phyloP scores from a whole-genome alignment of 805 yeast species.

The Kuraishia borneana region DNA sequence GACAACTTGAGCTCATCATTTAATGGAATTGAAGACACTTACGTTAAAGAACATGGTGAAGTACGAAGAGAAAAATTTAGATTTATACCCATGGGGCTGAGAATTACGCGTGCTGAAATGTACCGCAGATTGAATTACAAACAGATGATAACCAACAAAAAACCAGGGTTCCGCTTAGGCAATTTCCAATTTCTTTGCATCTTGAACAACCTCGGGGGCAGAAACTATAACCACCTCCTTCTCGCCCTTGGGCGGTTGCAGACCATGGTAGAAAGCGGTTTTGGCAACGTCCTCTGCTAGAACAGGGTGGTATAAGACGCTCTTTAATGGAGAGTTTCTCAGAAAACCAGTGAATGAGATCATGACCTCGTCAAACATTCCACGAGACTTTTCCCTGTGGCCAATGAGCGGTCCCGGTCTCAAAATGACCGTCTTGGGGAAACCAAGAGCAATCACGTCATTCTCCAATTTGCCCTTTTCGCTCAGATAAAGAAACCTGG shows the following conservation, averaged over 20 bases:
- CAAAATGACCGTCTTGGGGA: slow-evolving; percentile 62
- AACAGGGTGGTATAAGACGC: slow-evolving; percentile 31
- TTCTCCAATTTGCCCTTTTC: slow-evolving; percentile 73
- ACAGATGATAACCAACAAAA: background rate
- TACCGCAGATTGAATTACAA: background rate
- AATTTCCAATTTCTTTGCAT: slow-evolving; percentile 6
- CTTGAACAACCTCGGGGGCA: slow-evolving; percentile 11
- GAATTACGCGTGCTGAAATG: background rate
- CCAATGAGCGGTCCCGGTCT: slow-evolving; percentile 74
- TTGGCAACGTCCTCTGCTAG: slow-evolving; percentile 56
- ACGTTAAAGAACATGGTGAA: background rate
- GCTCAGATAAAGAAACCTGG: slow-evolving; percentile 49
- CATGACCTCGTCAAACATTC: slow-evolving; percentile 12
- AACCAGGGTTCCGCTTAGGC: background rate
- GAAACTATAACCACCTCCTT: slow-evolving; percentile 13
- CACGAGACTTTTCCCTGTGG: slow-evolving; percentile 31
- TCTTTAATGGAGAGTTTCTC: slow-evolving; percentile 22
- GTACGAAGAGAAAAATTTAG: background rate
- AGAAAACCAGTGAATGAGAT: slow-evolving; percentile 17
- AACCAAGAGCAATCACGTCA: slow-evolving; percentile 47
- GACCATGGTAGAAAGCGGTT: slow-evolving; percentile 23
- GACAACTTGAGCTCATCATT: slow-evolving; percentile 38
- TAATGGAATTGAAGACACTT: slow-evolving; percentile 1
- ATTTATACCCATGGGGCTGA: background rate
- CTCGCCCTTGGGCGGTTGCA: slow-evolving; percentile 10